Percentiles rank a stretch among this genome's conserved stretches.
Conservation (phyloP, 2,329 filamentous ascomycete genomes). For the Colletotrichum zoysiae region DNA sequence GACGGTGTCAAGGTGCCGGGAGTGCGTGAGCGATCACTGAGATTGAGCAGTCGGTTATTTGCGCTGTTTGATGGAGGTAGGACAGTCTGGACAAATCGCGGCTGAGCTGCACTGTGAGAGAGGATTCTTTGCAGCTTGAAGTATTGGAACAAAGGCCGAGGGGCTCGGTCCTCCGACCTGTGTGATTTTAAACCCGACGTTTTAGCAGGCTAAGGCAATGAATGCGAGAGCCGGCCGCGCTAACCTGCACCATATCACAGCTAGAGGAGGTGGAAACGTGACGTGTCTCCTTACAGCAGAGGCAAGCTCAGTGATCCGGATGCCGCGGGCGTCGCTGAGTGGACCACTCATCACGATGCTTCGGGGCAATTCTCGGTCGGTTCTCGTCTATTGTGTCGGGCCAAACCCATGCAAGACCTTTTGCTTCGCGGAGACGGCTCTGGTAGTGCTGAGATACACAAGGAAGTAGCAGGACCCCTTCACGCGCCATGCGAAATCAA, state of each 20-base stretch:
- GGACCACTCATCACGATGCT: neutral
- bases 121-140: neutral
- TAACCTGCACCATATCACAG: neutral
- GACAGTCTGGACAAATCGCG: too few relatives aligned
- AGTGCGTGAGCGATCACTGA: neutral
- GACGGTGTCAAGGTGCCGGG: neutral
- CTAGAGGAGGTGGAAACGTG: neutral
- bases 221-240: neutral
- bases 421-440: neutral
- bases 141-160: neutral
- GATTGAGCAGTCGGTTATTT: neutral
- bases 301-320: conserved; percentile 10
- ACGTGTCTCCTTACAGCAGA: conserved; percentile 16
- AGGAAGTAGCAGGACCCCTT: neutral
- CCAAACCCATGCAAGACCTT: neutral
- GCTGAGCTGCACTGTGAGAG: too few relatives aligned
- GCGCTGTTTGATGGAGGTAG: too few relatives aligned
- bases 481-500: neutral
- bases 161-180: conserved; percentile 14
- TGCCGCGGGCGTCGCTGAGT: neutral
- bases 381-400: neutral
- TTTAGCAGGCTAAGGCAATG: neutral
- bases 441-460: neutral
- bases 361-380: neutral
- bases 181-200: neutral